These are phyloP conservation scores for Taphrina confusa DNA, from an alignment of 1,139 yeast species.

Conservation along the genomic window DNA sequence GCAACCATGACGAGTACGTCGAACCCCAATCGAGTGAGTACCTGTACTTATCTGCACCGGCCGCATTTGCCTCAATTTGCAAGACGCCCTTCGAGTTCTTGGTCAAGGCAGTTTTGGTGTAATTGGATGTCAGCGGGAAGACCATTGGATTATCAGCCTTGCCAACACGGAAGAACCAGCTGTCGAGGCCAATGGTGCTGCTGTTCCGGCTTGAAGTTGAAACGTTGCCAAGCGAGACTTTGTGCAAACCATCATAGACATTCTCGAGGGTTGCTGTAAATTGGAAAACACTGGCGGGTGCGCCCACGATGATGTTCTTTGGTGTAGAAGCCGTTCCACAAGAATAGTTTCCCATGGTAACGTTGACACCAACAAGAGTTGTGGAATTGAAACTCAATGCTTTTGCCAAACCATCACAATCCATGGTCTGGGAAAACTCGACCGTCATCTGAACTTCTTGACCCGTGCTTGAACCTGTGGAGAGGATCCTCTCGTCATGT, in stretches of 20 bases:
- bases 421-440: constrained; percentile 35
- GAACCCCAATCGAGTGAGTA: constrained; percentile 36
- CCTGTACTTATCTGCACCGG: constrained; percentile 36
- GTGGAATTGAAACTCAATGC: constrained; percentile 32
- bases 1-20: constrained; percentile 30
- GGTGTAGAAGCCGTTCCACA: constrained; percentile 3
- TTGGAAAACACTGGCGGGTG: constrained; percentile 28
- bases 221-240: constrained; percentile 24
- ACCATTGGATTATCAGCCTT: constrained; percentile 35
- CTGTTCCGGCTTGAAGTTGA: constrained; percentile 11
- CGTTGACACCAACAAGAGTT: constrained; percentile 26
- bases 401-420: constrained; percentile 32
- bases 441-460: constrained; percentile 13
- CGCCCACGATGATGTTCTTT: constrained; percentile 11
- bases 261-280: constrained; percentile 31
- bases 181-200: constrained; percentile 23
- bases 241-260: constrained; percentile 35
- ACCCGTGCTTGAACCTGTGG: constrained; percentile 3
- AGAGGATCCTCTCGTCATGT: constrained; percentile 33
- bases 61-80: constrained; percentile 33
- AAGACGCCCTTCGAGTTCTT: constrained; percentile 14
- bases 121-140: constrained; percentile 31
- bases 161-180: constrained; percentile 34
- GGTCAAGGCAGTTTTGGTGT: constrained; percentile 18
- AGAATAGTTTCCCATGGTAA: constrained; percentile 18